These are phyloP conservation scores for Ophiocordyceps polyrhachis-furcata DNA, from an alignment of 2,329 filamentous ascomycete species.

Conservation along the genomic window DNA sequence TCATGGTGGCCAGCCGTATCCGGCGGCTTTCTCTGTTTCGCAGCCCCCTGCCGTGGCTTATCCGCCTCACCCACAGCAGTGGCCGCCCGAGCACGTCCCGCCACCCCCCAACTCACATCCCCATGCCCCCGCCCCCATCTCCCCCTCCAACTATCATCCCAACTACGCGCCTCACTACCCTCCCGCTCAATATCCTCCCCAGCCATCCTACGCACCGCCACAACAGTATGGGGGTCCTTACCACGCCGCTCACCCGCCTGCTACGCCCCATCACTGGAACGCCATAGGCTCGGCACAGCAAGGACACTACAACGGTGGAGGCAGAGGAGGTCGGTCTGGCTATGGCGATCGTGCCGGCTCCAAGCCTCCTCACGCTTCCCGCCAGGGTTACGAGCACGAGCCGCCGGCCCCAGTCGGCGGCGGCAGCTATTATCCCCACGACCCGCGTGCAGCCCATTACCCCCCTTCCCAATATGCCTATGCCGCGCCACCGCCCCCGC, in stretches of 20 bases:
- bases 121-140: constrained; percentile 28
- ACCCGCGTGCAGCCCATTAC: constrained; percentile 20
- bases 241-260: constrained; percentile 12
- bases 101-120: constrained; percentile 21
- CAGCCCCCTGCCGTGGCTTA: constrained; percentile 20
- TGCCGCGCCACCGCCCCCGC: constrained; percentile 18
- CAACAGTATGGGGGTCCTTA: constrained; percentile 19
- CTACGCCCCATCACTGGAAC: constrained; percentile 4
- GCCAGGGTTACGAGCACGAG: constrained; percentile 17
- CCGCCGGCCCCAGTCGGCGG: constrained; percentile 14
- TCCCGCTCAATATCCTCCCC: constrained; percentile 22
- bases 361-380: constrained; percentile 13
- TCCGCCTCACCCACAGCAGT: constrained; percentile 20
- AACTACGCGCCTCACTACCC: constrained; percentile 39
- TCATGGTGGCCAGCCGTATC: constrained; percentile 16
- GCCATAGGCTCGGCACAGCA: constrained; percentile 14
- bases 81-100: constrained; percentile 20
- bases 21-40: constrained; percentile 12
- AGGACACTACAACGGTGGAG: constrained; percentile 17
- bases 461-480: constrained; percentile 17
- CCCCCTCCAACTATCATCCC: constrained; percentile 36
- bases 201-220: constrained; percentile 22
- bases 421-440: constrained; percentile 19
- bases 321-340: constrained; percentile 19
- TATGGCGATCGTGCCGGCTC: constrained; percentile 25